A percentile compares a stretch with the other conserved stretches of the same genome.
Evolutionary conservation across 805 yeast genomes (phyloP).

Genomic region (Hanseniaspora singularis): DNA sequence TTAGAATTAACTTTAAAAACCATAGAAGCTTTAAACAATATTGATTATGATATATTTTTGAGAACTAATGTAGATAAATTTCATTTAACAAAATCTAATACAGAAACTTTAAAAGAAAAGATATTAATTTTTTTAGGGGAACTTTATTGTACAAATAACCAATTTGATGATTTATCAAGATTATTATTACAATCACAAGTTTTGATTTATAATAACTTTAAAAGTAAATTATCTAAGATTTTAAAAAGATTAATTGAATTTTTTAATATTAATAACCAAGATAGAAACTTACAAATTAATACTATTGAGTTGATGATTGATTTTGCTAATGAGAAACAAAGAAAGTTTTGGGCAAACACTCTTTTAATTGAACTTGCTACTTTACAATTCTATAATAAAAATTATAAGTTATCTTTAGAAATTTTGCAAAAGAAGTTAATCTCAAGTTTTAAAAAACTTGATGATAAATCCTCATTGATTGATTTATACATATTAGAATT

Average conservation of each 20-base stretch:
- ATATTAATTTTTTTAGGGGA: slow-evolving; percentile 68
- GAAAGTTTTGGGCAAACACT: slow-evolving; percentile 80
- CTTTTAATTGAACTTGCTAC: slow-evolving; percentile 74
- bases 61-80: not conserved
- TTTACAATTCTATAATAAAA: slow-evolving; percentile 52
- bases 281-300: slow-evolving; percentile 56
- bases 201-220: slow-evolving; percentile 51
- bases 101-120: slow-evolving; percentile 47
- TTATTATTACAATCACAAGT: slow-evolving; percentile 57
- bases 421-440: slow-evolving; percentile 55
- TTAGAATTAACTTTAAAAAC: not conserved
- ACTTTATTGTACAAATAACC: slow-evolving; percentile 42
- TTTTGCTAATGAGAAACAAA: slow-evolving; percentile 75
- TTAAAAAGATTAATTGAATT: slow-evolving; percentile 70
- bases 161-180: slow-evolving; percentile 41
- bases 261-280: slow-evolving; percentile 50
- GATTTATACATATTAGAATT: slow-evolving; percentile 91
- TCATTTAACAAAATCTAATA: slow-evolving; percentile 18
- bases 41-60: slow-evolving; percentile 2
- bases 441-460: slow-evolving; percentile 80
- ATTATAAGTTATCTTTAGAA: slow-evolving; percentile 56
- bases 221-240: slow-evolving; percentile 88
- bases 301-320: slow-evolving; percentile 70
- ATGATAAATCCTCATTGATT: slow-evolving; percentile 87
- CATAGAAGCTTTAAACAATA: slow-evolving; percentile 2